Base-by-base conservation (phyloP, 768 basidiomycete genomes). In the Suillus lakei region DNA sequence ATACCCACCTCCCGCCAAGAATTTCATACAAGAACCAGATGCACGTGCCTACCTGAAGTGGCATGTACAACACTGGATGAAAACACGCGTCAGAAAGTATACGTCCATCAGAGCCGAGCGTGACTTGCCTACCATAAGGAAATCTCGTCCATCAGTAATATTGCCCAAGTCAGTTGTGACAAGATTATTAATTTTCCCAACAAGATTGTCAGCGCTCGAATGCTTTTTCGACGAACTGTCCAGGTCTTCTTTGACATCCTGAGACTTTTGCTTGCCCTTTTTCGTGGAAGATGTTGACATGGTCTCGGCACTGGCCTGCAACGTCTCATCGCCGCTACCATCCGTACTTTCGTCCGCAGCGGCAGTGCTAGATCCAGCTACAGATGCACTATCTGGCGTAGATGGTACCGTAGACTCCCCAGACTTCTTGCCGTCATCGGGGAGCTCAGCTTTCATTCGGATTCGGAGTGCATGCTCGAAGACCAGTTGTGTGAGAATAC, bases 101-200 rank as follows among this genome's bases (percentile, higher is more conserved):
- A 7, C 26, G 4, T n/a, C 30, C n/a, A 23, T 9, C 34, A 30
- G 53, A 30, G 28, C 1, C 1, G 30, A 48, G 28, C 21, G 28
- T 28, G 15, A 54, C 61, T 60, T 64, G 60, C 68, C 48, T 16
- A 62, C 12, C 44, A 60, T 26, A 18, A 74, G 46, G 56, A 71
- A 66, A 54, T 74, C 70, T 28, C 69, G 65, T 16, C 65, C 69
- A 12, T 73, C 69, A 5, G 41, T 68, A 28, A 70, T 59, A 26
- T 70, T 71, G 18, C 38, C 61, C 51, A 60, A 60, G 60, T 66
- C 73, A 56, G 88, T 87, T 9, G 91, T 87, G 39, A 91, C 85
- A 7, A 93, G 77, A 62, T 92, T 93, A 73, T 90, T 93, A 72
- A 94, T 88, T 72, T 86, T 91, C 12, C 93, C 92, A 43, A 88